A percentile compares a stretch with the other conserved stretches of the same genome.
phyloP scores from a whole-genome alignment of 441 rosid species.

The Pelargonium exstipulatum region DNA sequence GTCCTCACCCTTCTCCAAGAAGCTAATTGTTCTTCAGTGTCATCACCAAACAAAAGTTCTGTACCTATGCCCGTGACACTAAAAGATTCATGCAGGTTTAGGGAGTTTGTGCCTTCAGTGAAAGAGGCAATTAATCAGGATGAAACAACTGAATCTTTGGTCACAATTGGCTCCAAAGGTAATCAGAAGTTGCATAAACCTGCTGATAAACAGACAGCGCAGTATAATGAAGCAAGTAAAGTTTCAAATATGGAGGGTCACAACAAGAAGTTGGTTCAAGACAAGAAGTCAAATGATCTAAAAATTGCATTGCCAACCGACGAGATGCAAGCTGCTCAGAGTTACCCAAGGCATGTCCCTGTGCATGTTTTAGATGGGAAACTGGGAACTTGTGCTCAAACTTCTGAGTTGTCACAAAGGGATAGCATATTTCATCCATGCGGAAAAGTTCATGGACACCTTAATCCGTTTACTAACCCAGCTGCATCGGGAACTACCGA shows the following conservation, averaged over 20 bases:
- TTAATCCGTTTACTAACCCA: constrained; percentile 41
- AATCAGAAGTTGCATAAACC: constrained; percentile 33
- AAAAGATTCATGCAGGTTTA: constrained; percentile 39
- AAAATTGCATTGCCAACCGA: constrained; percentile 31
- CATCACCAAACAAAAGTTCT: constrained; percentile 45
- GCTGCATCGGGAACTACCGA: constrained; percentile 55
- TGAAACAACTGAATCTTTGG: constrained; percentile 27
- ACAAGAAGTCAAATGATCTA: constrained; percentile 28
- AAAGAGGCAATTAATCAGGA: constrained; percentile 40
- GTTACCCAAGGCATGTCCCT: constrained; percentile 62
- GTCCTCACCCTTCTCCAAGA: constrained; percentile 44
- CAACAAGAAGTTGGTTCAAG: constrained; percentile 36
- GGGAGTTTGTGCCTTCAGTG: constrained; percentile 45
- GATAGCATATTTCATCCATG: constrained; percentile 46
- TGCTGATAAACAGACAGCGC: constrained; percentile 38
- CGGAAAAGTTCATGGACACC: constrained; percentile 43
- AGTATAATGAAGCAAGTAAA: constrained; percentile 45
- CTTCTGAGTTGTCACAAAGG: constrained; percentile 45
- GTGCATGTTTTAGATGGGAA: constrained; percentile 60
- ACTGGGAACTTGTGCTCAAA: constrained; percentile 37
- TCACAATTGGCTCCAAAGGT: constrained; percentile 29
- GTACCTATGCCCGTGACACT: constrained; percentile 27
- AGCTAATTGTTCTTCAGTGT: constrained; percentile 45
- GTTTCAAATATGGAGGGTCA: constrained; percentile 37
- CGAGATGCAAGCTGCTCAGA: constrained; percentile 45